These are phyloP conservation scores for Candida loeiensis DNA, from an alignment of 805 yeast genomes.

Conservation along the genomic window DNA sequence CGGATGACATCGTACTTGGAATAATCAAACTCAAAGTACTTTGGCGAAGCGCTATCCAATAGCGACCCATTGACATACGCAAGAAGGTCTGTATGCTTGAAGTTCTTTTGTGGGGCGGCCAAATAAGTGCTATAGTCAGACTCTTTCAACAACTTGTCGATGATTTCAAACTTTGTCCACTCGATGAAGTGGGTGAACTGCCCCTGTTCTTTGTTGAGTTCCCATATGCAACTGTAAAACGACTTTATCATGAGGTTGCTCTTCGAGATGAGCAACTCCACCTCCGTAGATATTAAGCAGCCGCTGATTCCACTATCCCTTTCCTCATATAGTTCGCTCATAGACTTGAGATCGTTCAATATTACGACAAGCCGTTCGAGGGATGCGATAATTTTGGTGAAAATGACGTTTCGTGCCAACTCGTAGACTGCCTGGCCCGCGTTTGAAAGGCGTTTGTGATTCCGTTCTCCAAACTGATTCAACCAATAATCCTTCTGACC, in stretches of 20 bases:
- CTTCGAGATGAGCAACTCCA: slow-evolving; percentile 9
- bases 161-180: slow-evolving; percentile 40
- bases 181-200: slow-evolving; percentile 42
- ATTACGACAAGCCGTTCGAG: slow-evolving; percentile 52
- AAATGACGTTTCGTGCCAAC: slow-evolving; percentile 42
- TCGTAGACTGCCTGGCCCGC: slow-evolving; percentile 52
- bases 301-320: slow-evolving; percentile 11
- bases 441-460: slow-evolving; percentile 52
- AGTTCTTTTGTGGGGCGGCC: slow-evolving; percentile 11
- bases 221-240: slow-evolving; percentile 38
- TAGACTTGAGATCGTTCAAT: slow-evolving; percentile 40
- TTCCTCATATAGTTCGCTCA: slow-evolving; percentile 34
- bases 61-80: slow-evolving; percentile 22
- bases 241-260: slow-evolving; percentile 27
- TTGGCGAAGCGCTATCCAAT: slow-evolving; percentile 17
- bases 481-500: slow-evolving; percentile 56
- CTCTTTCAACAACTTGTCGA: slow-evolving; percentile 35
- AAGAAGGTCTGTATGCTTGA: slow-evolving; percentile 21
- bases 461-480: slow-evolving; percentile 66
- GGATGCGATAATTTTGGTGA: slow-evolving; percentile 51
- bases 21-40: slow-evolving; percentile 19
- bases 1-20: neutral
- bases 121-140: slow-evolving; percentile 26
- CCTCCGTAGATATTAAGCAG: slow-evolving; percentile 7
- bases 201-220: slow-evolving; percentile 44